phyloP scores from a whole-genome alignment of 2,329 filamentous ascomycete species.

The Fusarium sp. region DNA sequence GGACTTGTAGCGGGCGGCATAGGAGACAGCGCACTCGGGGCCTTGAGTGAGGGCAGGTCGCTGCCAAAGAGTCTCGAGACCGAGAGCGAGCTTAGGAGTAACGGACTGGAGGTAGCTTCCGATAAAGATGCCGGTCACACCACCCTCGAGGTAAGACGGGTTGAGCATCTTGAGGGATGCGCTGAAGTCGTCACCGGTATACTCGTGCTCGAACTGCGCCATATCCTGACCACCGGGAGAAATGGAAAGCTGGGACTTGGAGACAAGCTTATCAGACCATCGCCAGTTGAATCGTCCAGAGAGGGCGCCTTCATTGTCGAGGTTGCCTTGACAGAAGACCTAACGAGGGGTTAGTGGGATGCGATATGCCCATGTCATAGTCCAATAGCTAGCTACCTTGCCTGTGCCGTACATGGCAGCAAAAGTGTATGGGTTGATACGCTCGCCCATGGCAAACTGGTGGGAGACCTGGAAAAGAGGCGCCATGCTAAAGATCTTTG shows the following conservation, averaged over 20 bases:
- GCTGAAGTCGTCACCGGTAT: slow-evolving; percentile 91
- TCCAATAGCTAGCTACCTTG: slow-evolving; percentile 66
- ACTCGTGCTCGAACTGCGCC: slow-evolving; percentile 94
- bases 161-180: slow-evolving; percentile 94
- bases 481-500: slow-evolving; percentile 92
- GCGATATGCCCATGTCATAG: slow-evolving; percentile 11
- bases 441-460: slow-evolving; percentile 93
- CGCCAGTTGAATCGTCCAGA: slow-evolving; percentile 92
- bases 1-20: slow-evolving; percentile 90
- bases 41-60: slow-evolving; percentile 82
- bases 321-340: slow-evolving; percentile 94
- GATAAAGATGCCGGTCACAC: slow-evolving; percentile 93
- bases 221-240: slow-evolving; percentile 84
- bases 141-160: slow-evolving; percentile 91
- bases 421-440: slow-evolving; percentile 93
- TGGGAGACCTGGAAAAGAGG: slow-evolving; percentile 98
- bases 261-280: slow-evolving; percentile 81
- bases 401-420: slow-evolving; percentile 92
- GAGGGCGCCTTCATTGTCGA: slow-evolving; percentile 91
- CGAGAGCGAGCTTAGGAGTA: slow-evolving; percentile 85
- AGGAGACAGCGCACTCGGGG: slow-evolving; percentile 90
- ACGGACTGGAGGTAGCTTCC: slow-evolving; percentile 95
- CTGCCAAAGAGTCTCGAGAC: slow-evolving; percentile 94
- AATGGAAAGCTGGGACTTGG: slow-evolving; percentile 89
- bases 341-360: slow-evolving; percentile 52